These are phyloP conservation scores for Isatis lusitanica DNA, from an alignment of 441 rosid species.

Conservation along the genomic window DNA sequence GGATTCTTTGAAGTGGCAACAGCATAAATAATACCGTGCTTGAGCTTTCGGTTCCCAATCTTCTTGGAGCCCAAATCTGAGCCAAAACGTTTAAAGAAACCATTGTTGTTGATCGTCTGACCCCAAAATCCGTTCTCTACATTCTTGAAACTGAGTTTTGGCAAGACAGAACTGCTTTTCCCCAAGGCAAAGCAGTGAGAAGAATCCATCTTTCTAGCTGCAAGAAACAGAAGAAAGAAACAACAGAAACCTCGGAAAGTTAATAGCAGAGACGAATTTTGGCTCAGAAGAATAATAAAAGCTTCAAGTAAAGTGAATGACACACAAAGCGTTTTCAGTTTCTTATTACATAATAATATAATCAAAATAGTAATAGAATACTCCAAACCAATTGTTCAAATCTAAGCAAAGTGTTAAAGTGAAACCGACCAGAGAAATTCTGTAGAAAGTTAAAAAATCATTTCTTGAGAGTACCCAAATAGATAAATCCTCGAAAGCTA, in stretches of 20 bases:
- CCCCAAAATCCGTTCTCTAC: conserved; percentile 54
- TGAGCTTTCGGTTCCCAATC: conserved; percentile 37
- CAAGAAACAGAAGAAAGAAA: conserved; percentile 6
- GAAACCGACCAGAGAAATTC: conserved; percentile 32
- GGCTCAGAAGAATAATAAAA: conserved; percentile 27
- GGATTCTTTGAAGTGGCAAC: conserved; percentile 60
- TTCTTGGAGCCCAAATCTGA: conserved; percentile 41
- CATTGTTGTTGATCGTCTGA: conserved; percentile 42
- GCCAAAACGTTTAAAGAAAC: conserved; percentile 35
- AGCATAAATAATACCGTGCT: conserved; percentile 47
- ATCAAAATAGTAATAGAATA: conserved; percentile 27
- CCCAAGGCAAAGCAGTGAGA: conserved; percentile 45
- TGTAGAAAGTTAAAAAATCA: neutral
- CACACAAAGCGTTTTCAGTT: conserved; percentile 29
- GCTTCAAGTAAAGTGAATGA: conserved; percentile 46
- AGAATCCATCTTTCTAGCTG: conserved; percentile 57
- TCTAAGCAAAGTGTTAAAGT: conserved; percentile 38
- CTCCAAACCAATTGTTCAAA: conserved; percentile 21
- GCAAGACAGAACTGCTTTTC: conserved; percentile 37
- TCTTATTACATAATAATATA: neutral
- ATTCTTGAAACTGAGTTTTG: conserved; percentile 36
- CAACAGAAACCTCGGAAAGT: conserved; percentile 24
- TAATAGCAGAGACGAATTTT: conserved; percentile 11
- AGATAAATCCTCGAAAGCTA: conserved; percentile 31
- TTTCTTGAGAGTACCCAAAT: neutral